Evolutionary conservation across 2,329 filamentous ascomycete species (phyloP).

Genomic region (Exserohilum rostratum): DNA sequence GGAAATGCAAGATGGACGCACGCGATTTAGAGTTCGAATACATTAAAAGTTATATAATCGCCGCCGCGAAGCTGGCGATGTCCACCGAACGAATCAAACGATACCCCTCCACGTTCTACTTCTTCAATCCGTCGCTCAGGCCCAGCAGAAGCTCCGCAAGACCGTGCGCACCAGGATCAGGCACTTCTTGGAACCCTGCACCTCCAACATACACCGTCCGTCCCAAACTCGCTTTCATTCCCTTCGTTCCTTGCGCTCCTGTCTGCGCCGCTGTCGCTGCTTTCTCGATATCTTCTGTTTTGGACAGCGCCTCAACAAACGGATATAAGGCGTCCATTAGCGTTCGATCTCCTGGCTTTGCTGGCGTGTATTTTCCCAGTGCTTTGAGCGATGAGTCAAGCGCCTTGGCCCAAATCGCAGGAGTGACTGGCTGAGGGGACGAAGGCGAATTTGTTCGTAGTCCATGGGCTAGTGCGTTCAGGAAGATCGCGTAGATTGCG

Average conservation of each 20-base stretch:
- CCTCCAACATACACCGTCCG: conserved; percentile 80
- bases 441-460: conserved; percentile 61
- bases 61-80: conserved; percentile 30
- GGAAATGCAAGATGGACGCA: conserved; percentile 9
- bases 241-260: conserved; percentile 83
- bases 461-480: conserved; percentile 81
- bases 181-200: conserved; percentile 72
- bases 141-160: conserved; percentile 84
- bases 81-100: conserved; percentile 36
- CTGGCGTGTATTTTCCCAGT: conserved; percentile 84
- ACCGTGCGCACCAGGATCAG: conserved; percentile 78
- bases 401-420: conserved; percentile 68
- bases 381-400: conserved; percentile 68
- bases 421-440: conserved; percentile 53
- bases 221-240: conserved; percentile 89
- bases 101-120: conserved; percentile 37
- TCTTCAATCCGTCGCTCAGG: conserved; percentile 63
- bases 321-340: conserved; percentile 88
- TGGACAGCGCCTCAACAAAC: conserved; percentile 75
- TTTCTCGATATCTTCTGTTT: conserved; percentile 69
- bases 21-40: conserved; percentile 34
- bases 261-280: conserved; percentile 77
- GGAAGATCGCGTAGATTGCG: conserved; percentile 85
- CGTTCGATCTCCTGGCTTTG: conserved; percentile 86
- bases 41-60: conserved; percentile 44